A percentile compares a stretch with the other conserved stretches of the same genome.
Conservation (phyloP, 331 rosid genomes). For the Prunus yedoensis region DNA sequence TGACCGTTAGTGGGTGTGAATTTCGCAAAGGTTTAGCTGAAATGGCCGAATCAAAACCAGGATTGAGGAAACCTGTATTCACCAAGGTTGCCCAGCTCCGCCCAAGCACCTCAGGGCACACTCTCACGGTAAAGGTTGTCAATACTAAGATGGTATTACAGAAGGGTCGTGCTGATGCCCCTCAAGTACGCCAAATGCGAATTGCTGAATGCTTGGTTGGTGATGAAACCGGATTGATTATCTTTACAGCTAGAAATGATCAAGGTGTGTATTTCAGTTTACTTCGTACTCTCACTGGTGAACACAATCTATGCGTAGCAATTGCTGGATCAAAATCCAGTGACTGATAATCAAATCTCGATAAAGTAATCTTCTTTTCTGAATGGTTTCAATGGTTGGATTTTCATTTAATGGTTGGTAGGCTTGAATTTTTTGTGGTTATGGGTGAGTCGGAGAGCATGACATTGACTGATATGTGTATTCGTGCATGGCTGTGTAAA, state of each 20-base stretch:
- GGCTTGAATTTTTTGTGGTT: not conserved
- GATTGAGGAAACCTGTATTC: conserved; percentile 93
- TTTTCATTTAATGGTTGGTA: not conserved
- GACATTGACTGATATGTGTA: not conserved
- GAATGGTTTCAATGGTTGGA: too few species aligned
- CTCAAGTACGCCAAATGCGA: conserved; percentile 92
- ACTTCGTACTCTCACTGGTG: not conserved
- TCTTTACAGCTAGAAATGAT: conserved; percentile 90
- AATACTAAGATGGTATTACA: conserved; percentile 82
- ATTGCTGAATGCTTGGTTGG: conserved; percentile 93
- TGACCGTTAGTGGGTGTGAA: not conserved
- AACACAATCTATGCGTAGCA: not conserved
- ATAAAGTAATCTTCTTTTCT: not conserved
- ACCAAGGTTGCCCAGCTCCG: conserved; percentile 93
- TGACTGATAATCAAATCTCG: not conserved
- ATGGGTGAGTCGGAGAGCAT: not conserved
- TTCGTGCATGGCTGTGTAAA: not conserved
- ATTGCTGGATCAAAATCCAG: not conserved
- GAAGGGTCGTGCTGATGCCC: conserved; percentile 87
- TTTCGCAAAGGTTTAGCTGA: conserved; percentile 19
- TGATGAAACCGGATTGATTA: conserved; percentile 87
- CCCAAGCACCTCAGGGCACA: conserved; percentile 88
- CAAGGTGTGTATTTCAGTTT: conserved; percentile 51
- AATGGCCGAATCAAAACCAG: conserved; percentile 87
- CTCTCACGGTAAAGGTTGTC: conserved; percentile 82